Base-by-base conservation (phyloP, 176 grass and related monocot genomes). In the Tuctoria greenei region DNA sequence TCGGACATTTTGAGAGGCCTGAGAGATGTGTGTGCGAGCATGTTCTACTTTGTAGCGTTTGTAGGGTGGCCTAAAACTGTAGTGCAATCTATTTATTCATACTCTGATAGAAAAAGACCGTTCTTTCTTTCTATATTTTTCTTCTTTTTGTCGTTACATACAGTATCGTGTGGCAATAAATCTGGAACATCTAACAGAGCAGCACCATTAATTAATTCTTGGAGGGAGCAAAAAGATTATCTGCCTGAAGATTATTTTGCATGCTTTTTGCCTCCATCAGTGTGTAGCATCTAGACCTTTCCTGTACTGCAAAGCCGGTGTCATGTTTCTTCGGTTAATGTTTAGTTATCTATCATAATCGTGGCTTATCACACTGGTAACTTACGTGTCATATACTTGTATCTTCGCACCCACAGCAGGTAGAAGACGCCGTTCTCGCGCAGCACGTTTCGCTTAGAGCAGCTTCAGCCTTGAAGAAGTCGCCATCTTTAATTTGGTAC, bases 121-220 rank as follows among this genome's bases (percentile, higher is more conserved):
- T 58, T 39, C 7, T 27, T 74, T 45, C 39, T 46, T 50, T 37
- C 76, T 78, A 40, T 67, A n/a, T 76, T 13, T 46, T 46, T 73
- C 23, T 23, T 8, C 21, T 81, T 78, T 43, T 72, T n/a, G 24
- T 0, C 4, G 61, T 74, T 68, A 69, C 68, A 74, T 83, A n/a
- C n/a, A n/a, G n/a, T n/a, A 59, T 50, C 26, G 31, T 88, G 81
- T 83, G 73, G 79, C 75, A 84, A 84, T 88, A 88, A 88, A 83
- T 38, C 69, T 8, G 15, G 79, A 79, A 75, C 69, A 38, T 88
- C 75, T 88, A 88, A 83, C 86, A 64, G 52, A 87, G 61, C 74
- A 73, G 86, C 80, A 56, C 35, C 50, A 79, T 73, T 67, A 69
- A 74, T 35, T 78, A 69, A 74, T 35, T 78, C 72, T 67, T 72